Conservation (phyloP, 345 rosid genomes). For the Ailanthus altissimus region DNA sequence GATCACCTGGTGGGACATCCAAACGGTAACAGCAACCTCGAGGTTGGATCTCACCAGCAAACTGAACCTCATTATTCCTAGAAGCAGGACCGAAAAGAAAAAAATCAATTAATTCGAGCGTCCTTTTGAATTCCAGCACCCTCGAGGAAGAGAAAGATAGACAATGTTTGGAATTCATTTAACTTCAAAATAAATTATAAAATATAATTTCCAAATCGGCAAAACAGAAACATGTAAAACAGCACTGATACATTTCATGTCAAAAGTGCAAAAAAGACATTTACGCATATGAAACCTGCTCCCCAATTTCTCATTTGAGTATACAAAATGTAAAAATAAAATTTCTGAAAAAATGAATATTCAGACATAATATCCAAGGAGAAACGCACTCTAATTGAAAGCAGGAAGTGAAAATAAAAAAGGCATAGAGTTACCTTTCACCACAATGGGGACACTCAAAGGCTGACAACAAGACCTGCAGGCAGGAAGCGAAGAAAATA, state of each 20-base stretch:
- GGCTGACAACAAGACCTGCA: conserved; percentile 82
- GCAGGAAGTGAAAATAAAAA: no score
- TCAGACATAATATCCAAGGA: not conserved
- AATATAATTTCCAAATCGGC: not conserved
- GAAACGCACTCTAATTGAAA: not conserved
- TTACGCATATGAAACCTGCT: not conserved
- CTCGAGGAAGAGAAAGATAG: conserved; percentile 5
- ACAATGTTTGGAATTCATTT: not conserved
- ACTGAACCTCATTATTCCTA: conserved; percentile 95
- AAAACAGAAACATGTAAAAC: not conserved
- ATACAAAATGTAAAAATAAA: no score
- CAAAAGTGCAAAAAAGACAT: not conserved
- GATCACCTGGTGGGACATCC: conserved; percentile 63
- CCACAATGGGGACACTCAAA: conserved; percentile 89
- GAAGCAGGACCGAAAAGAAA: conserved; percentile 5
- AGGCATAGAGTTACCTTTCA: conserved; percentile 57
- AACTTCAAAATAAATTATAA: not conserved
- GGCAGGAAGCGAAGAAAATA: not conserved
- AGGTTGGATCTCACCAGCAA: conserved; percentile 91
- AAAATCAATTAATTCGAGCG: not conserved
- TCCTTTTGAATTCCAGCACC: not conserved
- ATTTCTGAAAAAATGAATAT: no score
- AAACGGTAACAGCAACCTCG: conserved; percentile 66
- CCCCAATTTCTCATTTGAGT: not conserved
- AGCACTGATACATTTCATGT: not conserved